Percentiles rank a stretch among this genome's conserved stretches.
Conservation (phyloP, 441 rosid species). For the Erodium trifolium region DNA sequence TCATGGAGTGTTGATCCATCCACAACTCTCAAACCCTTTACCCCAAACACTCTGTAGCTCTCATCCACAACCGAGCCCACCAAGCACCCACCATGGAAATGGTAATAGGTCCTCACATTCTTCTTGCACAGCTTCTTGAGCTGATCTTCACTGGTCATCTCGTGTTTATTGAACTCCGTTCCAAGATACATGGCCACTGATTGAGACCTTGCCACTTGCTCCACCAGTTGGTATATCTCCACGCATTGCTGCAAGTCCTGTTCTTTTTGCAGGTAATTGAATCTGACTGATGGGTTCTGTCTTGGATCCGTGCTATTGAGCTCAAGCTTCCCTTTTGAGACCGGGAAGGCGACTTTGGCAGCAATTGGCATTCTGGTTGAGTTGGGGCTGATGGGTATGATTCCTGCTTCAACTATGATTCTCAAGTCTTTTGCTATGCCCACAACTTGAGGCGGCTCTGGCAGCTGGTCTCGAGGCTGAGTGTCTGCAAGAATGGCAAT, state of each 20-base stretch:
- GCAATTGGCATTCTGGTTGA: conserved; percentile 50
- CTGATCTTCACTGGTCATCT: conserved; percentile 21
- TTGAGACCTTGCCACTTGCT: conserved; percentile 44
- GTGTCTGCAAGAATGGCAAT: conserved; percentile 38
- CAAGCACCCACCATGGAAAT: conserved; percentile 61
- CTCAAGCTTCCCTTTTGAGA: conserved; percentile 54
- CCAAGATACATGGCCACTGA: conserved; percentile 43
- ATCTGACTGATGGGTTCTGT: conserved; percentile 49
- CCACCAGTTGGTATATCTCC: conserved; percentile 44
- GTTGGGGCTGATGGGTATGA: conserved; percentile 41
- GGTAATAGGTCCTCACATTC: conserved; percentile 57
- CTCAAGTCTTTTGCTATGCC: conserved; percentile 50
- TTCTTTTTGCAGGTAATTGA: conserved; percentile 52
- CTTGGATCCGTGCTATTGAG: conserved; percentile 41
- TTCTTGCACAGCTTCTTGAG: conserved; percentile 43
- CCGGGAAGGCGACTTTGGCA: conserved; percentile 58
- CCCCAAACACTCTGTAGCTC: conserved; percentile 42
- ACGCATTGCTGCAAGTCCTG: conserved; percentile 42
- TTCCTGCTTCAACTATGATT: conserved; percentile 47
- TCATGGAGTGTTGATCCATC: conserved; percentile 61
- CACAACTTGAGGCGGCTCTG: conserved; percentile 58
- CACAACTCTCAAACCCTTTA: conserved; percentile 42
- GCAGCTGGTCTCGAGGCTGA: conserved; percentile 33
- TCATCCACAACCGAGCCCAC: conserved; percentile 54
- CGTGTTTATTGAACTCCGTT: too few species aligned